Base-by-base conservation (phyloP, 208 protist species). In the Acanthamoeba royreba region DNA sequence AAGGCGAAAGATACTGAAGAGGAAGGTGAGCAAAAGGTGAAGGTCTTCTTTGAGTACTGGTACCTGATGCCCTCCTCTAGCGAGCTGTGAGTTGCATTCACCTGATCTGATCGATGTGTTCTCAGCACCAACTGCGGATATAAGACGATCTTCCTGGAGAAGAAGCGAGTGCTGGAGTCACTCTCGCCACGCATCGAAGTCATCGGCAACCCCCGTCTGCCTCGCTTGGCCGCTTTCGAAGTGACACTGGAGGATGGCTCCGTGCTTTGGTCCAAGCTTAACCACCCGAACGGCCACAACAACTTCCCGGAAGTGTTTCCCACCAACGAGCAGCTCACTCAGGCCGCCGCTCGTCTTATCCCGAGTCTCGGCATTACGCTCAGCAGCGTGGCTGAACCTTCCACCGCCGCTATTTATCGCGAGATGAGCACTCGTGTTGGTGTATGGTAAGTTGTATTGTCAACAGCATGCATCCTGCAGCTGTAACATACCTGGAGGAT, bases 41-140 rank as follows among this genome's bases (percentile, higher is more conserved):
- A 86, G 28, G 74, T 86, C 40, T 55, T 86, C 45, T 22, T 86
- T 33, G 74, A 86, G 45, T 86, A 86, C 31, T 92, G 86, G 53
- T 92, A 49, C 53, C 25, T 69, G 25, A 7, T n/a, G n/a, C n/a
- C n/a, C n/a, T n/a, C n/a, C 46, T n/a, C 46, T 8, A 8, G n/a
- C 46, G 25, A 58, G 7, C 43, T 52, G 77, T 38, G 0, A 4
- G 19, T 8, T n/a, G n/a, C n/a, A n/a, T n/a, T n/a, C n/a, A n/a
- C n/a, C n/a, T n/a, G n/a, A n/a, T n/a, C n/a, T n/a, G 13, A 38
- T 69, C 43, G 9, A 53, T 5, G 22, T 72, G 35, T 8, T 77
- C 17, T n/a, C 43, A 79, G 86, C 52, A 92, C 86, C 35, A 92
- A 92, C 86, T 92, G 86, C 43, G 86, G 86, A 25, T 92, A 92